Base-by-base conservation (phyloP, 2,329 filamentous ascomycete species). In the Coniochaeta sp. region DNA sequence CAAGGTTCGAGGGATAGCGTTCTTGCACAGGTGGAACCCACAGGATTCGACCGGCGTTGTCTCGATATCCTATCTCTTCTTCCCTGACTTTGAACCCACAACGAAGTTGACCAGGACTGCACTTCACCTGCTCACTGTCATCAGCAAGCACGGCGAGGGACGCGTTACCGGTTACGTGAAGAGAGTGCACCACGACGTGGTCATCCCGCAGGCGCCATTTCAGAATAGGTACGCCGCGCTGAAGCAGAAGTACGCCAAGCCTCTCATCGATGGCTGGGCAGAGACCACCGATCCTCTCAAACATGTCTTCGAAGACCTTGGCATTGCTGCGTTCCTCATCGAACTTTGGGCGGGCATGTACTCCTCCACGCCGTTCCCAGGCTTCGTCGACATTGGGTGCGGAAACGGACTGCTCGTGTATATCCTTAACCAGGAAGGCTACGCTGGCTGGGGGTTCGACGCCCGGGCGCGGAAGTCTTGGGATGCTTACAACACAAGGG, bases 381-480 rank as follows among this genome's bases (percentile, higher is more conserved):
- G 93, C 0, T 99, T 98, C 68, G 90, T 97, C 22, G 95, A 99
- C 69, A 91, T 99, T 54, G 95, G 93, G 5, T 98, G 95, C 70
- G 95, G 95, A 1, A 99, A 98, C 69, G 95, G 95, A 1, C 79
- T 99, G 3, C 82, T 99, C 1, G 90, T 96, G 8, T 85, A 96
- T 69, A 84, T 99, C 40, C 82, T 99, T 4, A 81, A 86, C 16
- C 77, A 82, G 61, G 93, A 98, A 74, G 92, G 92, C 12, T 98
- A 91, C 72, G 66, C 71, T 0, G 95, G 95, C 24, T 96, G 89
- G 85, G 95, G 95, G 0, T 96, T 98, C 68, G 95, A 99, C 72
- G 95, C 93, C 0, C 82, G 93, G n/a, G 75, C 77, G 42, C 84
- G 95, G 58, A 96, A 91, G 70, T 93, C 91, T 0, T 99, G 95